Evolutionary conservation across 768 basidiomycete species (phyloP).

Genomic region (Phylloporus arenicola): DNA sequence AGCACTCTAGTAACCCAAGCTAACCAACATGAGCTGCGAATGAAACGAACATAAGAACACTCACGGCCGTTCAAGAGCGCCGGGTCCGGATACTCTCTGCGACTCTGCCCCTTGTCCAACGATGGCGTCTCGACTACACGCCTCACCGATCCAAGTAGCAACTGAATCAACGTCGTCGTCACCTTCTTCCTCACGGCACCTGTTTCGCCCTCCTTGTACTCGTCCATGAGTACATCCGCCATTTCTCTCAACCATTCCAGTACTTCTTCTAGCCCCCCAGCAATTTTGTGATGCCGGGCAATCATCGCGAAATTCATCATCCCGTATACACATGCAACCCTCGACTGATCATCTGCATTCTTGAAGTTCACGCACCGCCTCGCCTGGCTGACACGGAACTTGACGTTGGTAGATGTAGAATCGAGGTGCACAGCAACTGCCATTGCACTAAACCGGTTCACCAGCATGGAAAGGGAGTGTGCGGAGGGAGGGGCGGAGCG

Average conservation of each 20-base stretch:
- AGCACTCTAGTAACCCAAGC: conserved; percentile 56
- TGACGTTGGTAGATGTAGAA: conserved; percentile 40
- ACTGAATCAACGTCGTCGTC: conserved; percentile 39
- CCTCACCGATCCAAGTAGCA: conserved; percentile 55
- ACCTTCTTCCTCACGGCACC: conserved; percentile 17
- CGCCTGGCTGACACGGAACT: conserved; percentile 57
- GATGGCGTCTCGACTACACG: conserved; percentile 41
- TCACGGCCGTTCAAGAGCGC: conserved; percentile 50
- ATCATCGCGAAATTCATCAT: conserved; percentile 65
- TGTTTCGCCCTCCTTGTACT: conserved; percentile 38
- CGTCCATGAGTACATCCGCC: conserved; percentile 46
- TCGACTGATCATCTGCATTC: conserved; percentile 56
- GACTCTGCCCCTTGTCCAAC: conserved; percentile 34
- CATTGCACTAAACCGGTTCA: conserved; percentile 75
- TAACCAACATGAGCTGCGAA: conserved; percentile 24
- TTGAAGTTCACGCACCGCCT: conserved; percentile 63
- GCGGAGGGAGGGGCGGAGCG: conserved; percentile 44
- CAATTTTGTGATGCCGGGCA: conserved; percentile 46
- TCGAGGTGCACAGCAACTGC: conserved; percentile 68
- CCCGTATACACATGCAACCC: conserved; percentile 70
- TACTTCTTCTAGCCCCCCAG: conserved; percentile 42
- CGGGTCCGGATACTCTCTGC: conserved; percentile 55
- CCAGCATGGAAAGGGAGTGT: conserved; percentile 65
- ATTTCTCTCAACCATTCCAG: conserved; percentile 65
- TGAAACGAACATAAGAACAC: conserved; percentile 15